Percentiles rank a stretch among this genome's conserved stretches.
These are phyloP conservation scores for Chrysoporthe cubensis DNA, from an alignment of 2,329 filamentous ascomycete genomes.

Conservation along the genomic window DNA sequence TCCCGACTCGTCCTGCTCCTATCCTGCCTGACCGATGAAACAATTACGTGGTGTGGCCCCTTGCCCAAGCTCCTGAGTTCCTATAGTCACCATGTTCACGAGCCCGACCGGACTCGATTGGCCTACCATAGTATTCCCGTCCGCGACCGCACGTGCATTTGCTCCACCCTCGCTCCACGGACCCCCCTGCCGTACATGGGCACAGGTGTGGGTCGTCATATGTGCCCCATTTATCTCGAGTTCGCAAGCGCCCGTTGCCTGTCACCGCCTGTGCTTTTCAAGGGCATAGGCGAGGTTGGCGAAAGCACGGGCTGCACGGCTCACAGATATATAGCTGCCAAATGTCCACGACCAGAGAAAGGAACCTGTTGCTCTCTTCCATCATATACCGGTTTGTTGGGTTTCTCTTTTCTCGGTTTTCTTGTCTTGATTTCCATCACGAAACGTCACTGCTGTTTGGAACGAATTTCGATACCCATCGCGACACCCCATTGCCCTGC, in stretches of 20 bases:
- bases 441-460: conserved; percentile 16
- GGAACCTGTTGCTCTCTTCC: background rate
- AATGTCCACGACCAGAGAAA: conserved; percentile 1
- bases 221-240: conserved; percentile 20
- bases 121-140: background rate
- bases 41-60: conserved; percentile 17
- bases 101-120: conserved; percentile 12
- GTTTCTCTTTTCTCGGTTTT: conserved; percentile 25
- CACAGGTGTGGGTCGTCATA: conserved; percentile 14
- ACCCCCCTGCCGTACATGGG: background rate
- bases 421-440: conserved; percentile 27
- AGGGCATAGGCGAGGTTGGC: conserved; percentile 20
- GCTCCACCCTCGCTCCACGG: conserved; percentile 24
- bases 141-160: conserved; percentile 26
- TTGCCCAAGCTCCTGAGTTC: conserved; percentile 15
- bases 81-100: background rate
- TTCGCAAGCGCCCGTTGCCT: conserved; percentile 30
- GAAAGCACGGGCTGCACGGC: conserved; percentile 13
- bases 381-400: conserved; percentile 21
- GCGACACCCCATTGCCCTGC: conserved; percentile 1
- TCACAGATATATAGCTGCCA: conserved; percentile 15
- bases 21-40: conserved; percentile 16
- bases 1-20: background rate
- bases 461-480: conserved; percentile 19
- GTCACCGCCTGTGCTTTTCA: conserved; percentile 21